Evolutionary conservation across 768 basidiomycete species (phyloP), one percentile per base, ranked within the genome.

Genomic region (Psilocybe cyanescens): DNA sequence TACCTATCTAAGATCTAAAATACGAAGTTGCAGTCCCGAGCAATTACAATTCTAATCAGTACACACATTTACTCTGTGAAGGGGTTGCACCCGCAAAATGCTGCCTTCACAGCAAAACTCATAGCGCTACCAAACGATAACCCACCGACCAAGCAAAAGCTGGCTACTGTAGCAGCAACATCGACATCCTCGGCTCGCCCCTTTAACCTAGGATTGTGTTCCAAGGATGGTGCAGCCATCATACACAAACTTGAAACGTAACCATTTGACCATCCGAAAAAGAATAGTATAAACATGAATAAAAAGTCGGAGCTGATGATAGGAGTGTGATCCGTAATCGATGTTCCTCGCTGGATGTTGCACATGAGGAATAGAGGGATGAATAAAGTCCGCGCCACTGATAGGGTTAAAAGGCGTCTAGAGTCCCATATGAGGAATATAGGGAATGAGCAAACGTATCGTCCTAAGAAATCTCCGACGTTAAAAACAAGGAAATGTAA

Each of bases 361-460:
- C 95, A 97, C 75, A 90, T 79, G n/a, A 97, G 81, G 74, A 97
- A 90, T 45, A 95, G 68, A 31, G 94, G 94, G 51, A 97, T 85
- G 76, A 97, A 96, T 35, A 94, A 68, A 1, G 88, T 90, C 57
- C 95, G 87, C 3, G 85, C 73, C 45, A 91, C 71, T 14, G 94
- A 89, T 28, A 93, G 74, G 5, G 71, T 68, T 14, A 94, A 71
- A 41, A 96, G 82, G 35, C 82, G 81, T 24, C 78, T 81, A 4
- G 85, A 83, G 3, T 87, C 87, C 86, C 92, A 94, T 55, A 94
- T 76, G 33, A 88, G 73, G 19, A 95, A 73, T 7, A 72, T 70
- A 5, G 89, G 88, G 67, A 87, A 80, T 4, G 89, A 83, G 72
- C 90, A 92, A 62, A 84, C 66, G 65, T 84, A 86, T 59, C 91